These are phyloP conservation scores for Pisolithus sp. DNA, from an alignment of 768 basidiomycete species.

Conservation along the genomic window DNA sequence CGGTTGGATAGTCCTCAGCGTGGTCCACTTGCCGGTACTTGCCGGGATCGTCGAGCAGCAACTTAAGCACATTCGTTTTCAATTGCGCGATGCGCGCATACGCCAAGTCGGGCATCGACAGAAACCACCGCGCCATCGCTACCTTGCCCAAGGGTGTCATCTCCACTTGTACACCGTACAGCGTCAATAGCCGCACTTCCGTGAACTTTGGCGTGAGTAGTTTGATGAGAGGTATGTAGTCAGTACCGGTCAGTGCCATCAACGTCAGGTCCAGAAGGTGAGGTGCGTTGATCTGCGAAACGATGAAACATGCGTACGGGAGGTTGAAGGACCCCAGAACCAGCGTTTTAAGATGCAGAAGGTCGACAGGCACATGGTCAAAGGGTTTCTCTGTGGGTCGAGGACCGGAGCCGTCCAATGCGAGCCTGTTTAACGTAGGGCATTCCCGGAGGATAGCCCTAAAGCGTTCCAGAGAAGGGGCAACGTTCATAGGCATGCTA, in stretches of 20 bases:
- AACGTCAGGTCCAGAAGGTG: constrained; percentile 52
- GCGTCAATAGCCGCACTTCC: constrained; percentile 47
- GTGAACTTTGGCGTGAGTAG: constrained; percentile 43
- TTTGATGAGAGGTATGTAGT: constrained; percentile 45
- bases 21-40: constrained; percentile 11
- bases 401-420: constrained; percentile 61
- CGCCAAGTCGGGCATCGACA: constrained; percentile 50
- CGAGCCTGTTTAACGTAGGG: constrained; percentile 47
- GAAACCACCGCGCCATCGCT: constrained; percentile 43
- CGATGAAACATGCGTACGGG: constrained; percentile 40
- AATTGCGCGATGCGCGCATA: constrained; percentile 47
- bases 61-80: constrained; percentile 35
- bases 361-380: constrained; percentile 34
- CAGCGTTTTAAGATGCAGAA: constrained; percentile 46
- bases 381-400: constrained; percentile 22
- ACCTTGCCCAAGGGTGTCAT: constrained; percentile 17
- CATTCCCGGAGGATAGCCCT: constrained; percentile 44
- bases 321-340: constrained; percentile 52
- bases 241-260: constrained; percentile 43
- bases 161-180: constrained; percentile 40
- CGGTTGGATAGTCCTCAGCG: not conserved
- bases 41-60: constrained; percentile 41
- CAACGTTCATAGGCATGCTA: constrained; percentile 46
- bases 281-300: constrained; percentile 49
- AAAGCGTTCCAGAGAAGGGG: constrained; percentile 46